Conservation (phyloP, 441 rosid genomes). For the Flueggea neowawraea region DNA sequence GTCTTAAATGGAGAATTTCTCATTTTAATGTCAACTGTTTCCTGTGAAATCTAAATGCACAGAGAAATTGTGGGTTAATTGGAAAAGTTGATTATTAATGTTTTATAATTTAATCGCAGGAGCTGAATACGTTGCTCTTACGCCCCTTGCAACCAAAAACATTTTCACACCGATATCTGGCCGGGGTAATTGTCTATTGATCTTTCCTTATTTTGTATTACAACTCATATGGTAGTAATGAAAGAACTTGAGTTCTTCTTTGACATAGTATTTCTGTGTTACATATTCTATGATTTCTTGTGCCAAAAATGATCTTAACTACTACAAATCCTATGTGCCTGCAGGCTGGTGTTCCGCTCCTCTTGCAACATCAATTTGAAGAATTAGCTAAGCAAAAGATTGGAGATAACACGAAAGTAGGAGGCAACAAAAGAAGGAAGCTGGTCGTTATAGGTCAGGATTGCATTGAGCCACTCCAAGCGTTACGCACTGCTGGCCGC, state of each 20-base stretch:
- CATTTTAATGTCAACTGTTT: neutral
- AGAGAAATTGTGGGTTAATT: too few species aligned
- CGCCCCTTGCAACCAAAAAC: constrained; percentile 78
- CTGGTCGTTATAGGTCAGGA: constrained; percentile 80
- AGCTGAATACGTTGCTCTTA: constrained; percentile 62
- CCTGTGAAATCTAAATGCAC: neutral
- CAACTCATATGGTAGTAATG: neutral
- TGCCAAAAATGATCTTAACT: neutral
- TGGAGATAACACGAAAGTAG: constrained; percentile 20
- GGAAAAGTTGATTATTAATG: neutral
- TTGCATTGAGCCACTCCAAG: constrained; percentile 89
- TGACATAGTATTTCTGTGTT: too few species aligned
- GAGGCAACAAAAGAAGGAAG: constrained; percentile 53
- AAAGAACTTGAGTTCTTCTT: neutral
- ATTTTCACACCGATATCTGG: constrained; percentile 85
- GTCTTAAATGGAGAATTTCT: neutral
- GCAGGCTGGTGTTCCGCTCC: constrained; percentile 78
- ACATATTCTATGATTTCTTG: too few species aligned
- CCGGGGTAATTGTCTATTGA: constrained; percentile 63
- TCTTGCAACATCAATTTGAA: constrained; percentile 74
- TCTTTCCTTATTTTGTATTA: neutral
- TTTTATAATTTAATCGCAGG: constrained; percentile 45
- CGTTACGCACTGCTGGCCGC: constrained; percentile 65
- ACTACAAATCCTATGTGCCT: constrained; percentile 9
- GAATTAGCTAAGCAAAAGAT: constrained; percentile 54